Percentiles rank a stretch among this genome's conserved stretches.
Evolutionary conservation across 176 grass and related monocot species (phyloP).

Genomic region (Alloteropsis semialata): DNA sequence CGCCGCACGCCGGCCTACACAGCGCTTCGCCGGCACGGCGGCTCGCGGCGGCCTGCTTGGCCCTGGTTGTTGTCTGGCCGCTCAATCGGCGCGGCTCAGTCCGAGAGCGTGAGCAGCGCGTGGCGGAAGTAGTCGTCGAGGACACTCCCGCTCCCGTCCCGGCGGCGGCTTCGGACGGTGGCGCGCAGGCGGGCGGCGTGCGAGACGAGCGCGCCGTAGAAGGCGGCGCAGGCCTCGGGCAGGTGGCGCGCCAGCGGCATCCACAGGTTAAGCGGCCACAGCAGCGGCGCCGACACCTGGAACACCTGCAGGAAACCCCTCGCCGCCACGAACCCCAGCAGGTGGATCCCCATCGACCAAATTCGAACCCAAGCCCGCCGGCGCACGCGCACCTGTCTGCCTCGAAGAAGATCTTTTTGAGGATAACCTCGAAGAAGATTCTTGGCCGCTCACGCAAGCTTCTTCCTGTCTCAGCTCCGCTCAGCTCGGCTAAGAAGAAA

Average conservation of each 20-base stretch:
- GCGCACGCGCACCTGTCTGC: too few species aligned
- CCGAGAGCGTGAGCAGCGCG: constrained; percentile 17
- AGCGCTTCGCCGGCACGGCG: too few species aligned
- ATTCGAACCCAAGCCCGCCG: neutral
- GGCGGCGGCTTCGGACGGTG: neutral
- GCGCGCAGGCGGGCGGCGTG: constrained; percentile 23
- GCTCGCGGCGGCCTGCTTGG: too few species aligned
- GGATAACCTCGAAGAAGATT: too few species aligned
- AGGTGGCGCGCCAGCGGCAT: constrained; percentile 24
- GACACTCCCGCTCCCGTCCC: neutral
- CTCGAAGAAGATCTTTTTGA: neutral
- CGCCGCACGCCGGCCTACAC: too few species aligned
- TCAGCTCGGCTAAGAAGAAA: neutral
- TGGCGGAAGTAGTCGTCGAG: constrained; percentile 20
- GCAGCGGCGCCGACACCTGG: constrained; percentile 36
- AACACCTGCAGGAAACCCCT: constrained; percentile 24
- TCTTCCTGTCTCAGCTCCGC: neutral
- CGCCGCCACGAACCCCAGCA: constrained; percentile 27
- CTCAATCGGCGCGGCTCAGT: neutral
- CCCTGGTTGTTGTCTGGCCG: too few species aligned
- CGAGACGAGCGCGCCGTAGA: constrained; percentile 1
- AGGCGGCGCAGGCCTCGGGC: constrained; percentile 29
- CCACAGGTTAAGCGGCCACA: constrained; percentile 38
- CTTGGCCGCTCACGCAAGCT: too few species aligned
- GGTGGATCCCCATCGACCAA: constrained; percentile 35